Evolutionary conservation across 2,329 filamentous ascomycete species (phyloP), one percentile per base, ranked within the genome.

Genomic region (Cladosporium austrohemisphaericum): DNA sequence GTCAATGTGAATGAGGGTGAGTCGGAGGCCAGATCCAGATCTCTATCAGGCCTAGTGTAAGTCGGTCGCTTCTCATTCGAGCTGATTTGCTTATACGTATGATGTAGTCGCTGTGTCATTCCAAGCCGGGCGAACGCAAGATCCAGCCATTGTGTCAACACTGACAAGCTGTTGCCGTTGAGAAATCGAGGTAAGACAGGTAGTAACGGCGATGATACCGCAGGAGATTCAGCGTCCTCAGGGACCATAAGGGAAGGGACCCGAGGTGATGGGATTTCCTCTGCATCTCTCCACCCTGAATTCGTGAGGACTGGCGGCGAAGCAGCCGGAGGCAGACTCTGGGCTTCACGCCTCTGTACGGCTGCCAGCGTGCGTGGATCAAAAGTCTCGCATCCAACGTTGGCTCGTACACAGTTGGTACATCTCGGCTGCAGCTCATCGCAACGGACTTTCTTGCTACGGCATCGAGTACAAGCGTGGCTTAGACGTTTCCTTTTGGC

Each of bases 401-500:
- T 22, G 14, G 43, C 31, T 3, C 43, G 43, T 25, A 36, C 22
- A 7, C 43, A 46, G 18, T 46, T 46, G 4, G 43, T 46, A 9
- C 43, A 46, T 5, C 19, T 46, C 10, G 43, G 43, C 14, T 46
- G 22, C 23, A 28, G 23, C 23, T 46, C 43, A 23, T 46, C 43
- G 3, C 43, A 46, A 2, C 43, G 43, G 32, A 46, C 20, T 18
- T 46, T 46, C 14, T 37, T 46, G 31, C 19, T 13, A 18, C 43
- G 43, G 5, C 43, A 46, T 20, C 43, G 16, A 2, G 43, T 37
- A 25, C 43, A 46, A 8, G 43, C 43, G 28, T 46, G 43, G 43
- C 43, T 46, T 16, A 46, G 16, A 6, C 43, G 43, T 46, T 46
- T 46, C 6, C 43, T 28, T 28, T 46, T 46, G 31, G 43, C 16